Conservation (phyloP, 768 basidiomycete species). For the Mycena vitilis region DNA sequence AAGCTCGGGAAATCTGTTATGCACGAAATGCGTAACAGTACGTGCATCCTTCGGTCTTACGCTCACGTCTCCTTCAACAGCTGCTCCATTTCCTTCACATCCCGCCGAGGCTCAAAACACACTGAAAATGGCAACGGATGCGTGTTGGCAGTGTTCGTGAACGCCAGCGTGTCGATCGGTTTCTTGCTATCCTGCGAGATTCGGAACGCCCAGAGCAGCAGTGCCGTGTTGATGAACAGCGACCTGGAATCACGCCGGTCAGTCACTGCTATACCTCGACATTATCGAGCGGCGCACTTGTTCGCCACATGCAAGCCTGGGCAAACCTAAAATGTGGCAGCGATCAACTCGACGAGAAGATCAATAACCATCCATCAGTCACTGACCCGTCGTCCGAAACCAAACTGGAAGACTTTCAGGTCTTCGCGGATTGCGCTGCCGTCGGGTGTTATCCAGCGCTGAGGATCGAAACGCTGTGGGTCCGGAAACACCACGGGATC, state of each 20-base stretch:
- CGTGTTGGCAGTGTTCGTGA: slow-evolving; percentile 72
- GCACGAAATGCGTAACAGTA: too few species aligned
- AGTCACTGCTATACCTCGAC: background rate
- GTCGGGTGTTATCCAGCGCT: slow-evolving; percentile 63
- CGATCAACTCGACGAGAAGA: background rate
- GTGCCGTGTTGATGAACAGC: slow-evolving; percentile 72
- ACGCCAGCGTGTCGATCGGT: slow-evolving; percentile 71
- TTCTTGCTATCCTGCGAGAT: slow-evolving; percentile 60
- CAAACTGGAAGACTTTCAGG: slow-evolving; percentile 64
- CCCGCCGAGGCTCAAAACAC: slow-evolving; percentile 62
- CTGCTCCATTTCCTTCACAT: slow-evolving; percentile 49
- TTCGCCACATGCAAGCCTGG: slow-evolving; percentile 73
- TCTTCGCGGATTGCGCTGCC: slow-evolving; percentile 61
- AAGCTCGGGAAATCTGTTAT: too few species aligned
- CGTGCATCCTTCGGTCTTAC: too few species aligned
- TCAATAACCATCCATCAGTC: slow-evolving; percentile 21
- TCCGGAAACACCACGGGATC: slow-evolving; percentile 70
- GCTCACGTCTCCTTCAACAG: slow-evolving; percentile 51
- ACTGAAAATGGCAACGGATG: slow-evolving; percentile 74
- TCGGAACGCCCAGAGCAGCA: slow-evolving; percentile 74
- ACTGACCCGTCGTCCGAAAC: slow-evolving; percentile 62
- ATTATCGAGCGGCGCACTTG: slow-evolving; percentile 46
- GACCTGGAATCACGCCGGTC: slow-evolving; percentile 52
- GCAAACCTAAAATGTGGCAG: slow-evolving; percentile 57
- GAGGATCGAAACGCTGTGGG: slow-evolving; percentile 68